Base-by-base conservation (phyloP, 2,329 filamentous ascomycete species). In the Xylogone sp. region DNA sequence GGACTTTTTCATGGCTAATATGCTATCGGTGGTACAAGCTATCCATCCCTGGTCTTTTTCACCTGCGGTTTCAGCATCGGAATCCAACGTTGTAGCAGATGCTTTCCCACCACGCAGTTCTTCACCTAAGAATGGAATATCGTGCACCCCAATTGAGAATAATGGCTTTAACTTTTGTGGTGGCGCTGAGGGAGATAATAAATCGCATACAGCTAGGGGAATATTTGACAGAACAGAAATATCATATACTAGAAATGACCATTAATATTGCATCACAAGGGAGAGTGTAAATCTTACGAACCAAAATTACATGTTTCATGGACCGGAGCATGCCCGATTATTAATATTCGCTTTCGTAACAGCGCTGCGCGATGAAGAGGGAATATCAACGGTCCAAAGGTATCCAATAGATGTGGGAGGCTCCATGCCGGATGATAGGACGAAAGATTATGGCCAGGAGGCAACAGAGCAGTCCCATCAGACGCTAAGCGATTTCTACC, bases 11-110 rank as follows among this genome's bases (percentile, higher is more conserved):
- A 90, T 87, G 45, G 83, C 84, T 13, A 99, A 78, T 53, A 99
- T 94, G 64, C 88, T 93, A 71, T 99, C 94, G 1, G 93, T 97
- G 2, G 93, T 97, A 69, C 92, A 97, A 12, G 93, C 94, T 53
- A 96, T 86, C 91, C 92, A 99, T 39, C 91, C 88, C 13, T 78
- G 71, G 27, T 77, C 77, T 21, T 71, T 66, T 42, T 82, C 76
- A 21, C 75, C 77, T 31, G 71, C 68, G 16, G 66, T 42, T 66
- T 66, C 44, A 69, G 66, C 51, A 20, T 71, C 67, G 42, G 61
- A 63, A 29, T 68, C 64, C 44, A 56, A 61, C 47, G 52, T 68
- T 53, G 51, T 61, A 63, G 45, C 63, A 51, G 57, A 64, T 53
- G 56, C 68, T 64, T 72, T 74, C 45, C 69, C 69, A 2, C 72